Conservation (phyloP, 2,329 filamentous ascomycete genomes). For the Chaetomiaceae sp. region DNA sequence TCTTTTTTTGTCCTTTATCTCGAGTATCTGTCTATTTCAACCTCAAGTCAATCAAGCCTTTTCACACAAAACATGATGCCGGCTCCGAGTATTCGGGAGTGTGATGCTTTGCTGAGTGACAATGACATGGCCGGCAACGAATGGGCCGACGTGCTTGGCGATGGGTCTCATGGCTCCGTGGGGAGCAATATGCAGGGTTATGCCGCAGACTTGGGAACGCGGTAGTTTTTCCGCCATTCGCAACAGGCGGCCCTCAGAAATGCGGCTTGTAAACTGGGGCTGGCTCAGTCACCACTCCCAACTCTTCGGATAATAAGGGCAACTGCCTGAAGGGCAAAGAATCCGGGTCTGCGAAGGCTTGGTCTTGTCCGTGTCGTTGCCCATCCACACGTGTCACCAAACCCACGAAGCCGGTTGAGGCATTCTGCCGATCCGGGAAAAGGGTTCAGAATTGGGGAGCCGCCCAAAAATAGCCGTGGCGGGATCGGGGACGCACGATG, state of each 20-base stretch:
- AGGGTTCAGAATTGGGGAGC: not conserved
- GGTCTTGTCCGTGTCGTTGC: too few species aligned
- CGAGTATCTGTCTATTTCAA: constrained; percentile 11
- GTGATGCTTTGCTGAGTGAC: constrained; percentile 2
- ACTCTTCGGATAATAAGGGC: too few species aligned
- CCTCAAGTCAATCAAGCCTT: constrained; percentile 31
- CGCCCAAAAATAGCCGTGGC: constrained; percentile 17
- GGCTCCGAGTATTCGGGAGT: too few species aligned
- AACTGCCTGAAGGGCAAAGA: too few species aligned
- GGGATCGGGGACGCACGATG: not conserved
- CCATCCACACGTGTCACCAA: too few species aligned
- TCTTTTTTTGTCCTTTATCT: constrained; percentile 5
- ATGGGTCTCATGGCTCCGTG: too few species aligned
- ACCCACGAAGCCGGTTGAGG: not conserved
- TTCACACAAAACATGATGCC: too few species aligned
- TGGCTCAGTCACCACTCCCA: too few species aligned
- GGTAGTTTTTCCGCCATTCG: not conserved
- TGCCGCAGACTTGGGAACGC: not conserved
- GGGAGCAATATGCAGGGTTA: not conserved
- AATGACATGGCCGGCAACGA: not conserved
- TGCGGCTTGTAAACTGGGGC: too few species aligned
- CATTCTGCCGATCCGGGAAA: constrained; percentile 24
- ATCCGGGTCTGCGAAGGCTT: too few species aligned
- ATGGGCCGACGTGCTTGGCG: not conserved
- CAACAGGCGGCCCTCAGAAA: not conserved